These are phyloP conservation scores for Thalassiosira hispida DNA, from an alignment of 352 stramenopile genomes.

Conservation along the genomic window DNA sequence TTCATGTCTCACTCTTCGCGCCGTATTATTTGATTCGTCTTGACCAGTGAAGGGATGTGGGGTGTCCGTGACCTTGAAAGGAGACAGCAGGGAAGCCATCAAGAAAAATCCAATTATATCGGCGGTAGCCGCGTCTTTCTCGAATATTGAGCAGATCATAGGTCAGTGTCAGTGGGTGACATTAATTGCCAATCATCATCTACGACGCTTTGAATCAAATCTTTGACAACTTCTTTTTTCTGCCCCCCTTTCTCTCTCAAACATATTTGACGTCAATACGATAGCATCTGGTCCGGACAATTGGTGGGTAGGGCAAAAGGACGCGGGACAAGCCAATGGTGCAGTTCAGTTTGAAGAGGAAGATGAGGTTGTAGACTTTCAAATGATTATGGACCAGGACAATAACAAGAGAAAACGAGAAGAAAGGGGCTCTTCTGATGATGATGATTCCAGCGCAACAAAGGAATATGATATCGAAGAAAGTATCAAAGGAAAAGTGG, in stretches of 20 bases:
- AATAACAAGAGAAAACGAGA: constrained; percentile 4
- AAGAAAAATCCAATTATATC: constrained; percentile 46
- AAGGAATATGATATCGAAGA: constrained; percentile 6
- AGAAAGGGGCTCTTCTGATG: constrained; percentile 4
- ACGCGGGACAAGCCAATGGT: constrained; percentile 4
- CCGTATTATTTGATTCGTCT: neutral
- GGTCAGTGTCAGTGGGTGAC: neutral
- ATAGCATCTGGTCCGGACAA: constrained; percentile 17
- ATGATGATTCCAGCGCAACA: constrained; percentile 32
- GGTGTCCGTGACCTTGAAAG: constrained; percentile 27
- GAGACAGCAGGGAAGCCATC: constrained; percentile 21
- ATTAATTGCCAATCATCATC: neutral
- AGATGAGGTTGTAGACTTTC: constrained; percentile 45
- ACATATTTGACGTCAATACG: neutral
- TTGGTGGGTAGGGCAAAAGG: constrained; percentile 18
- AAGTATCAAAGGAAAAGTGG: neutral
- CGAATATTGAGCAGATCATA: constrained; percentile 33
- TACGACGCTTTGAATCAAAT: neutral
- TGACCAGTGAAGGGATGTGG: constrained; percentile 32
- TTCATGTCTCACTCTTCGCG: too few relatives aligned
- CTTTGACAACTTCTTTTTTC: neutral
- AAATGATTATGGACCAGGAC: constrained; percentile 14
- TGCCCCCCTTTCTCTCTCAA: neutral
- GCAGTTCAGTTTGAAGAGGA: constrained; percentile 16
- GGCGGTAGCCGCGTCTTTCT: constrained; percentile 14